A percentile compares a stretch with the other conserved stretches of the same genome.
These are phyloP conservation scores for Trichoderma guizhouense DNA, from an alignment of 2,329 filamentous ascomycete species.

Conservation along the genomic window DNA sequence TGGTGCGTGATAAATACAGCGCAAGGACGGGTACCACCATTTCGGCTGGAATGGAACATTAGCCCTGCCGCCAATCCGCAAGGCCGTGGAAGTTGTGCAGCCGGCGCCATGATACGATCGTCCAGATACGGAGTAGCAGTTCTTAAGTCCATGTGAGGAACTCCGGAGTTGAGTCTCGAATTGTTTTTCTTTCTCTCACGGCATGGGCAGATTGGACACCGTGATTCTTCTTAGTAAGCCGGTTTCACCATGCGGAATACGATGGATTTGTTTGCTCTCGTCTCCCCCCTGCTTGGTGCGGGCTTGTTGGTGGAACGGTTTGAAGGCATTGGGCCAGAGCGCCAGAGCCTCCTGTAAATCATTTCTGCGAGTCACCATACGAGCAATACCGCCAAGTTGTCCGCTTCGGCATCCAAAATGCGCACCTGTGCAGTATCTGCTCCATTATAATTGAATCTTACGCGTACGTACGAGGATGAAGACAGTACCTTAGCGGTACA, in stretches of 20 bases:
- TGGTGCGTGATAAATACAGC: background rate
- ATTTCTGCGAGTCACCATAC: slow-evolving; percentile 12
- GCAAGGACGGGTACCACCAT: background rate
- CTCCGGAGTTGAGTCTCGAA: background rate
- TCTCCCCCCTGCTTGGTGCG: background rate
- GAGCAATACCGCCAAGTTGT: background rate
- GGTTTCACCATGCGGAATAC: background rate
- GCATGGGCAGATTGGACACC: background rate
- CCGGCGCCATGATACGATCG: background rate
- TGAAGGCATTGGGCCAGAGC: slow-evolving; percentile 5
- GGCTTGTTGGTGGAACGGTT: background rate
- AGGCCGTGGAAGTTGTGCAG: background rate
- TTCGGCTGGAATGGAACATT: background rate
- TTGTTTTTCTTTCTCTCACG: background rate
- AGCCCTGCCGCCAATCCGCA: background rate
- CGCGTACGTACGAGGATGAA: background rate
- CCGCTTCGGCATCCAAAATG: too few species aligned
- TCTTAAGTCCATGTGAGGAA: slow-evolving; percentile 3
- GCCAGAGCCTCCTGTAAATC: slow-evolving; percentile 14
- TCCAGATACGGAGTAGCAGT: background rate
- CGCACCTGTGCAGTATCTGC: background rate
- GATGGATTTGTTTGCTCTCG: background rate
- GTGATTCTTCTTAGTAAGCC: slow-evolving; percentile 7
- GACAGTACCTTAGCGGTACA: background rate
- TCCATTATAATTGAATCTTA: background rate